These are phyloP conservation scores for Eremothecium gossypii DNA, from an alignment of 1,139 yeast species.

Conservation along the genomic window DNA sequence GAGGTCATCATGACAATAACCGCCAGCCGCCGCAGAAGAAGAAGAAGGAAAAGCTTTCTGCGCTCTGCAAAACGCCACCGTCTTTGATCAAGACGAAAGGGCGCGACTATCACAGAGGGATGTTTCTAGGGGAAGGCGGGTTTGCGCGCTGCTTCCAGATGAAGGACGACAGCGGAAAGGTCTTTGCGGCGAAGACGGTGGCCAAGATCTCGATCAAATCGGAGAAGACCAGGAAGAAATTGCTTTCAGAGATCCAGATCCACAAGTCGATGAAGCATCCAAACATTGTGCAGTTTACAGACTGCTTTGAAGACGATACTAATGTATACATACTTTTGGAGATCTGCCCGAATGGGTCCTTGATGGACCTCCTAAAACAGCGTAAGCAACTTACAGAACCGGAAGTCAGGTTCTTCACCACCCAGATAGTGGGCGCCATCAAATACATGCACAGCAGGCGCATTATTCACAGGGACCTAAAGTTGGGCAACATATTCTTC, in stretches of 20 bases:
- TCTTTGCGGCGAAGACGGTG: slow-evolving; percentile 94
- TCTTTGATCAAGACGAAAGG: slow-evolving; percentile 86
- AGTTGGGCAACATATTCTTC: slow-evolving; percentile 87
- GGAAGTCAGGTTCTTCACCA: slow-evolving; percentile 83
- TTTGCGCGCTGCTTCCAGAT: slow-evolving; percentile 98
- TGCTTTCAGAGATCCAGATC: slow-evolving; percentile 86
- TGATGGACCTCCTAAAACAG: slow-evolving; percentile 83
- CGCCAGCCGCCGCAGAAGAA: slow-evolving; percentile 37
- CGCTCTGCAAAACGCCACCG: slow-evolving; percentile 92
- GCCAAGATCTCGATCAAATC: slow-evolving; percentile 90
- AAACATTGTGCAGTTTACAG: slow-evolving; percentile 82
- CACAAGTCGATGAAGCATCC: slow-evolving; percentile 87
- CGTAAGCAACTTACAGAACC: slow-evolving; percentile 81
- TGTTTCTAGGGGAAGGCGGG: slow-evolving; percentile 94
- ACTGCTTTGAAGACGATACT: slow-evolving; percentile 90
- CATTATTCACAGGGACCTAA: slow-evolving; percentile 93
- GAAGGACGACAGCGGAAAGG: slow-evolving; percentile 77
- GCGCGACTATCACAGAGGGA: slow-evolving; percentile 83
- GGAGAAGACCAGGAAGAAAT: slow-evolving; percentile 83
- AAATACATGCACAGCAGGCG: slow-evolving; percentile 84
- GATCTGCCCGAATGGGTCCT: slow-evolving; percentile 86
- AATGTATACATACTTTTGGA: slow-evolving; percentile 90
- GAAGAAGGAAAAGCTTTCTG: slow-evolving; percentile 78
- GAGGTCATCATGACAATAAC: slow-evolving; percentile 19
- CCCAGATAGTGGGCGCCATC: slow-evolving; percentile 90